Evolutionary conservation across 441 rosid species (phyloP).

Genomic region (Corymbia citriodora): DNA sequence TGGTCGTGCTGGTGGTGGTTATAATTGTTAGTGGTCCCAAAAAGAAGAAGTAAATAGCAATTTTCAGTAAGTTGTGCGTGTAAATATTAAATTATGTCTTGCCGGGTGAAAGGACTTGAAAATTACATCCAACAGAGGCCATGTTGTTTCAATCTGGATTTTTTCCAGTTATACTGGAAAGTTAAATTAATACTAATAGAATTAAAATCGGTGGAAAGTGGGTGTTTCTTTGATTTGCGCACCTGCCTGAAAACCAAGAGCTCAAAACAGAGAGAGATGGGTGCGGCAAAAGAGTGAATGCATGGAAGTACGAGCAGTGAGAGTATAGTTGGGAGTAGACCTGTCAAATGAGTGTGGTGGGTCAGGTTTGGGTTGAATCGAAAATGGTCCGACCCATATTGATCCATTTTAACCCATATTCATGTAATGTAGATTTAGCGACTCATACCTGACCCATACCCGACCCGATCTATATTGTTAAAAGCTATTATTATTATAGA

Average conservation of each 20-base stretch:
- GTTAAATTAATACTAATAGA: not conserved
- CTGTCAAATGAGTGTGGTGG: no score
- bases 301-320: no score
- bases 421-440: no score
- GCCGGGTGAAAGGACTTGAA: not conserved
- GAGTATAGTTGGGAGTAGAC: no score
- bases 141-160: not conserved
- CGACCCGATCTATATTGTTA: no score
- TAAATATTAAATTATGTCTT: not conserved
- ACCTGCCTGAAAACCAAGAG: not conserved
- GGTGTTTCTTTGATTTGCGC: not conserved
- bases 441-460: no score
- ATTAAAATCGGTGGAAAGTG: not conserved
- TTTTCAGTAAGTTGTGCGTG: not conserved
- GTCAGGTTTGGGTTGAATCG: no score
- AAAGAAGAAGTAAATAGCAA: not conserved
- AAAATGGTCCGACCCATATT: no score
- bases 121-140: not conserved
- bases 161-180: not conserved
- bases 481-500: no score
- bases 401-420: no score
- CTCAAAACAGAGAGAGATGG: not conserved
- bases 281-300: no score
- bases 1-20: conserved; percentile 6
- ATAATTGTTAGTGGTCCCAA: not conserved